Evolutionary conservation across 1,284 basidiomycete species (phyloP), one percentile per base, ranked within the genome.

Genomic region (Naganishia sp.): DNA sequence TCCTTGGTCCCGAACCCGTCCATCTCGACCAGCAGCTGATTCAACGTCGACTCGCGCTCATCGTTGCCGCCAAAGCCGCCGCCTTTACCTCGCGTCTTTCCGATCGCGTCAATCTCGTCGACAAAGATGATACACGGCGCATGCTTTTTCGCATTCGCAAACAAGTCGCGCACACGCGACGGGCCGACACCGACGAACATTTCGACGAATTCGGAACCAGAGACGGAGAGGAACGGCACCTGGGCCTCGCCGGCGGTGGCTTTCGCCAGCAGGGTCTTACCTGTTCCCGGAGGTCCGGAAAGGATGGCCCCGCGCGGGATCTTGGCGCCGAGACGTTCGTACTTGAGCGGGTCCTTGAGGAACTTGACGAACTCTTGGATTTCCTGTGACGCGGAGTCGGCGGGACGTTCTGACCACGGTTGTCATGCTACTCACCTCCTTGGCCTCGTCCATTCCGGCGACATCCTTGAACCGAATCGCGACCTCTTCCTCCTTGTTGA

Each of bases 311-410:
- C 96, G 60, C 95, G 90, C 65, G 96, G 96, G 70, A 99, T 99
- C 84, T 98, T 99, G 70, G 95, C 96, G 69, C 96, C 95, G 45
- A 99, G 86, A 75, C 89, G 91, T 82, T 98, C 92, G 81, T 98
- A 99, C 78, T 90, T 90, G 52, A 87, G 82, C 7, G 95, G 95
- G 72, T 98, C 91, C 83, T 98, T 98, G 76, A 99, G 84, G 84
- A 99, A 99, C 74, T 94, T 95, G 78, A 99, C 96, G 76, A 99
- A 99, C 80, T 99, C 95, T 92, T 98, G 97, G 73, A 99, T 96
- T 83, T 99, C 95, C 82, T 76, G 64, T 4, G 49, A 31, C 5
- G 4, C 10, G 31, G 35, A 4, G 17, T 18, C 42, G 31, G 61
- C 43, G 41, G 41, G 35, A 39, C 17, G 21, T 45, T 21, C 47